Conservation (phyloP, 1,284 basidiomycete species). For the Microstroma glucosiphilum region DNA sequence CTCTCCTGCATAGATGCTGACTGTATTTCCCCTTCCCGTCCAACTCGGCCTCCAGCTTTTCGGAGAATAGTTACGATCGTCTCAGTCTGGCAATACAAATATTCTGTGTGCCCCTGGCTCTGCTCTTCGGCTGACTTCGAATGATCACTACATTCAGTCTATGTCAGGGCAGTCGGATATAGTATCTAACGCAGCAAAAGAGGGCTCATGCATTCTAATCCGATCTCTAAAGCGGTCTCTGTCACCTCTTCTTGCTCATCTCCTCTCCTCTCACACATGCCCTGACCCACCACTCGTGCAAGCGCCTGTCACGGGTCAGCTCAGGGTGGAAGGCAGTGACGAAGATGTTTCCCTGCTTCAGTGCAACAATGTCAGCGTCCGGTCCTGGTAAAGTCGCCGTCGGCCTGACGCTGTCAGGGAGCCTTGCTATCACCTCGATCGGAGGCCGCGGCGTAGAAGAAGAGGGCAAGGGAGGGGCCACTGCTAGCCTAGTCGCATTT, state of each 20-base stretch:
- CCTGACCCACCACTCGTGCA: constrained; percentile 78
- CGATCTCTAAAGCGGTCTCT: not conserved
- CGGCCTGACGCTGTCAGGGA: constrained; percentile 57
- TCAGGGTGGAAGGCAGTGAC: constrained; percentile 94
- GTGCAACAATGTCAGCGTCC: constrained; percentile 68
- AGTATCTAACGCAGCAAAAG: not conserved
- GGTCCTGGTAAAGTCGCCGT: constrained; percentile 55
- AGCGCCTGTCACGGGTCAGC: constrained; percentile 74
- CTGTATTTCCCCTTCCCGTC: constrained; percentile 5
- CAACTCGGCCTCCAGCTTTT: constrained; percentile 23
- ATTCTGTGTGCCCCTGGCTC: too few relatives aligned
- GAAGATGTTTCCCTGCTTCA: constrained; percentile 75
- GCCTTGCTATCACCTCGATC: constrained; percentile 63
- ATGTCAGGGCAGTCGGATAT: not conserved
- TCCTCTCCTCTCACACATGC: constrained; percentile 19
- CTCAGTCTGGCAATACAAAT: too few relatives aligned
- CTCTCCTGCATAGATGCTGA: not conserved
- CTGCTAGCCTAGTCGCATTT: constrained; percentile 21
- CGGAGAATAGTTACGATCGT: constrained; percentile 16
- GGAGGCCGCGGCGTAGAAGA: constrained; percentile 46
- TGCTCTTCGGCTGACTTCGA: too few relatives aligned
- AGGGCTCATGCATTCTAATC: not conserved
- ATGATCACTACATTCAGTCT: too few relatives aligned
- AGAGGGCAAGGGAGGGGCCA: constrained; percentile 27
- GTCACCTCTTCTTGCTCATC: not conserved